phyloP scores from a whole-genome alignment of 2,329 filamentous ascomycete species.

The Aaosphaeria arxii region DNA sequence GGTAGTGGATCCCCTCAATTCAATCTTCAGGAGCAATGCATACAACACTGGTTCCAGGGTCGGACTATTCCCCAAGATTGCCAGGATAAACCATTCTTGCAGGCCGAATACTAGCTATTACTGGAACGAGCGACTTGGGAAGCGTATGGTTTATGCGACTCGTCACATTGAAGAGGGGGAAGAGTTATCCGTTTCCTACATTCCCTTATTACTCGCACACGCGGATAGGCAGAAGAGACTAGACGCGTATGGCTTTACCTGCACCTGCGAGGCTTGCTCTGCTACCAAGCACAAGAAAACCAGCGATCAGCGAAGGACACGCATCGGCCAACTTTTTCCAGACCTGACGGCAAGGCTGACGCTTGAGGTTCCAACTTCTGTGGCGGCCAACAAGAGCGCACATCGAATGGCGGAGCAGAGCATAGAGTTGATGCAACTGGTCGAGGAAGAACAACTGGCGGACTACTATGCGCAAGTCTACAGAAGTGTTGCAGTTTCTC shows the following conservation, averaged over 20 bases:
- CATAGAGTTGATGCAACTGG: slow-evolving; percentile 22
- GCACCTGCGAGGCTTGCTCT: slow-evolving; percentile 38
- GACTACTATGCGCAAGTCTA: slow-evolving; percentile 35
- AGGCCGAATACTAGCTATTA: slow-evolving; percentile 36
- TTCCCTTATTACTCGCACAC: slow-evolving; percentile 29
- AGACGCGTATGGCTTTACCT: slow-evolving; percentile 35
- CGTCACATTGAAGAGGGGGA: slow-evolving; percentile 38
- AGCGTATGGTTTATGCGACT: slow-evolving; percentile 34
- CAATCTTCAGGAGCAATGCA: slow-evolving; percentile 36
- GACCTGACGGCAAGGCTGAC: slow-evolving; percentile 25
- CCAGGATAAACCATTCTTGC: slow-evolving; percentile 37
- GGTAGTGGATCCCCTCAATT: slow-evolving; percentile 17
- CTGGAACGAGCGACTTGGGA: slow-evolving; percentile 31
- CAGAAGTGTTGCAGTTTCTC: slow-evolving; percentile 26
- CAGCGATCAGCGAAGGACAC: slow-evolving; percentile 26
- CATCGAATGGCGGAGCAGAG: slow-evolving; percentile 25
- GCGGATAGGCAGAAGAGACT: slow-evolving; percentile 28
- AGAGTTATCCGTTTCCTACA: slow-evolving; percentile 40
- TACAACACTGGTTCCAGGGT: slow-evolving; percentile 30
- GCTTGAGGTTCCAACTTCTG: slow-evolving; percentile 16
- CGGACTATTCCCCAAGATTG: slow-evolving; percentile 33
- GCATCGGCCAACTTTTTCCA: slow-evolving; percentile 23
- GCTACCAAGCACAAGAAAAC: slow-evolving; percentile 8
- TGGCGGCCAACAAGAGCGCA: slow-evolving; percentile 18
- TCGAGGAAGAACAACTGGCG: slow-evolving; percentile 31